These are phyloP conservation scores for Trichophyton simii DNA, from an alignment of 2,329 filamentous ascomycete genomes.

Conservation along the genomic window DNA sequence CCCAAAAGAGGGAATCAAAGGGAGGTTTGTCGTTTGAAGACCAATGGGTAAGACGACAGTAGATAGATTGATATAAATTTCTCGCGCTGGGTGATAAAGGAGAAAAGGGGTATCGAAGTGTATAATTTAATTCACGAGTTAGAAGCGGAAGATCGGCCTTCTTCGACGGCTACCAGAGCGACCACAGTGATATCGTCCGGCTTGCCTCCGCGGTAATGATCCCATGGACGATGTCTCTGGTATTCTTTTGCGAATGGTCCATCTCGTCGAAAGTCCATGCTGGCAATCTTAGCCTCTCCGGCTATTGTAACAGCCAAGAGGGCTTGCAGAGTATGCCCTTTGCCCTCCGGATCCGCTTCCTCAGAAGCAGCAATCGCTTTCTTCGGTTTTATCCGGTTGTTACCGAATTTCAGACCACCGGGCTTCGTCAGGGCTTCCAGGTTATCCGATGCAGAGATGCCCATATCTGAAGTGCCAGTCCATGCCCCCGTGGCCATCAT, in stretches of 20 bases:
- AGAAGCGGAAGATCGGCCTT: constrained; percentile 13
- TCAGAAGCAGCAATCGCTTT: constrained; percentile 9
- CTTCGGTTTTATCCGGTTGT: constrained; percentile 8
- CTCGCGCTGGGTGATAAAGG: background rate
- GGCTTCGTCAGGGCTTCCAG: constrained; percentile 43
- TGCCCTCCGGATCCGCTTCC: constrained; percentile 13
- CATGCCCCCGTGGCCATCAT: constrained; percentile 69
- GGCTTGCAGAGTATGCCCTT: constrained; percentile 54
- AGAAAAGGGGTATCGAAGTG: background rate
- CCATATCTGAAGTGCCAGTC: constrained; percentile 47
- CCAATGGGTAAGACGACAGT: background rate
- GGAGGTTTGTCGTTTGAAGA: background rate
- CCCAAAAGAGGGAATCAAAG: background rate
- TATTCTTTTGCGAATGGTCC: constrained; percentile 94
- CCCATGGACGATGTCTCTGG: constrained; percentile 70
- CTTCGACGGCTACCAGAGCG: constrained; percentile 63
- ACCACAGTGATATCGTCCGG: constrained; percentile 90
- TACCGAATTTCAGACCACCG: constrained; percentile 29
- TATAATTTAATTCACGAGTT: background rate
- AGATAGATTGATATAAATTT: background rate
- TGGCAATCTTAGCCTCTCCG: constrained; percentile 70
- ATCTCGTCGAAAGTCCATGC: constrained; percentile 66
- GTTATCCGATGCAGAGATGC: constrained; percentile 51
- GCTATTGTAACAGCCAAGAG: constrained; percentile 68
- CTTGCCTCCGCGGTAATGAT: constrained; percentile 84